Base-by-base conservation (phyloP, 768 basidiomycete genomes). In the Suillus subaureus region DNA sequence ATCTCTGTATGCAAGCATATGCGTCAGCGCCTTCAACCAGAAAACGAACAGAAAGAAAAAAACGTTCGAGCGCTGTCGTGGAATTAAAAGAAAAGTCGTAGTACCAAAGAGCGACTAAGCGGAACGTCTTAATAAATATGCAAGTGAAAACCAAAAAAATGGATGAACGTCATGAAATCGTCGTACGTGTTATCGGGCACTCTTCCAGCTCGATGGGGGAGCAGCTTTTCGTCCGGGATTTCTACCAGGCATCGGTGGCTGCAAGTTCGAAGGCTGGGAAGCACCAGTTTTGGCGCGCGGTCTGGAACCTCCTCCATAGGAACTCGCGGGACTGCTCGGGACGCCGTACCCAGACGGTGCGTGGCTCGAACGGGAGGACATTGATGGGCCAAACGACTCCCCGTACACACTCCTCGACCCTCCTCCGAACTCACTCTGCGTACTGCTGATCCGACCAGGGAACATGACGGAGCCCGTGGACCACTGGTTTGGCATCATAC, bases 361-460 rank as follows among this genome's bases (percentile, higher is more conserved):
- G 6, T 64, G 28, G 45, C 52, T 64, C 12, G 69, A 6, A n/a
- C 67, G 73, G 39, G 76, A 68, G 18, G 70, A 51, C 39, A 60
- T 40, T 8, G 72, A 63, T 2, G 84, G 80, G 9, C 86, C 84
- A 71, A 88, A 86, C 9, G 83, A 74, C 66, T 90, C 90, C 15
- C 91, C 93, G 70, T 93, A 93, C 56, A 85, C 87, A 70, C 89
- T 93, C 69, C 83, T 82, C 51, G 89, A 84, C 26, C 78, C 81
- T 45, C 85, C 86, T 39, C 89, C 90, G 71, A 85, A 88, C 62
- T 88, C 88, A 72, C 90, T 92, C 64, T 85, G 83, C 31, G 87
- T 84, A 62, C 83, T 81, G 65, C 79, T 76, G 61, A 77, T 65
- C 33, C 55, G 51, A 35, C 83, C 86, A 6, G 89, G 86, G 74